phyloP scores from a whole-genome alignment of 2,329 filamentous ascomycete genomes.

The Alternaria dauci region DNA sequence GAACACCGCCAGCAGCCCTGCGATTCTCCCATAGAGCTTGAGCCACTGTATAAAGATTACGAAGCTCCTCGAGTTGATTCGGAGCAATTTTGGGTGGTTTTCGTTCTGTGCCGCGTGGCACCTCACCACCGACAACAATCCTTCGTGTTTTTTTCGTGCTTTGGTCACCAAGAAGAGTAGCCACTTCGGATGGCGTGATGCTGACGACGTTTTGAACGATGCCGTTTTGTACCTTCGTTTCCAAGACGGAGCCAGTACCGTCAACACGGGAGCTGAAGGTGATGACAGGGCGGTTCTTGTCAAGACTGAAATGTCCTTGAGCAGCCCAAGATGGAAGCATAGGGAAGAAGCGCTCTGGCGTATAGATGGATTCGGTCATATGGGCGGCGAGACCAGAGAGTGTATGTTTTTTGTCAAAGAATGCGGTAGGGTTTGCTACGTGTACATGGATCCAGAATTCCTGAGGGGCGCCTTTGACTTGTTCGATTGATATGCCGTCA shows the following conservation, averaged over 20 bases:
- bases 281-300: slow-evolving; percentile 62
- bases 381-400: slow-evolving; percentile 69
- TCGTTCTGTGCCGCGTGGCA: slow-evolving; percentile 10
- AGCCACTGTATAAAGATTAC: slow-evolving; percentile 48
- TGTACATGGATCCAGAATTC: slow-evolving; percentile 81
- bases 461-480: slow-evolving; percentile 57
- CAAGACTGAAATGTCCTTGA: slow-evolving; percentile 63
- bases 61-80: slow-evolving; percentile 44
- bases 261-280: slow-evolving; percentile 68
- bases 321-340: slow-evolving; percentile 64
- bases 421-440: slow-evolving; percentile 79
- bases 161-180: slow-evolving; percentile 48
- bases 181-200: slow-evolving; percentile 57
- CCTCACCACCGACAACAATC: slow-evolving; percentile 39
- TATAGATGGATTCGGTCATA: slow-evolving; percentile 64
- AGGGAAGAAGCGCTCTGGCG: slow-evolving; percentile 64
- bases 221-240: slow-evolving; percentile 63
- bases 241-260: slow-evolving; percentile 60
- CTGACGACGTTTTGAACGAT: slow-evolving; percentile 63
- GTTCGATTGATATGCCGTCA: slow-evolving; percentile 77
- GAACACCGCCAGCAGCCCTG: slow-evolving; percentile 50
- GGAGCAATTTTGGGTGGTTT: slow-evolving; percentile 26
- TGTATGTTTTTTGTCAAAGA: slow-evolving; percentile 66
- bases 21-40: slow-evolving; percentile 44
- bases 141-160: slow-evolving; percentile 23